Evolutionary conservation across 805 yeast species (phyloP), one percentile per base, ranked within the genome.

Genomic region (Yamadazyma endophytica): DNA sequence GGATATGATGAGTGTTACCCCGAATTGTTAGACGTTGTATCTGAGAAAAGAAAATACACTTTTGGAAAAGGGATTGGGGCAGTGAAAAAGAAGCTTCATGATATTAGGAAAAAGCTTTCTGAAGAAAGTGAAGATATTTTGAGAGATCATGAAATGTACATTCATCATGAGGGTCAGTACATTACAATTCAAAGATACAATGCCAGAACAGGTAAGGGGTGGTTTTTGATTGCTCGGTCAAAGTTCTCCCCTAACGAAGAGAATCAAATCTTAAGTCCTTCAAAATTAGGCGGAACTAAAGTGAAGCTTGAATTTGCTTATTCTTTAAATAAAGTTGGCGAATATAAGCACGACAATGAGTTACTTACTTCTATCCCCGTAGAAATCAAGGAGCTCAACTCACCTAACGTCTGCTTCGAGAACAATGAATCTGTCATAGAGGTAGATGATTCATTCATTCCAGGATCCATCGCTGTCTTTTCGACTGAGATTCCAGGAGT

Each of bases 1-100:
- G 98, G 98, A 11, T 88, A 77, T 47, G 98, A 90, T 50, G 97
- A 90, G 58, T 75, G 90, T 31, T 92, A 82, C 55, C 97, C 97
- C 6, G 66, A 73, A 23, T 61, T 87, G 17, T 63, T 92, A 26
- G 82, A 89, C 50, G 80, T 90, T 24, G 98, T 90, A 12, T 61
- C 68, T 24, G 98, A 90, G 51, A 63, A 58, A 4, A 70, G 95
- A 37, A 59, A 58, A 4, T 90, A 90, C 48, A 61, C 73, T 2
- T 66, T 60, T n/a, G 68, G 62, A 5, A 42, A 53, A 15, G 97
- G 97, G 24, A 89, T 90, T 48, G 79, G 86, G 4, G 59, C 66
- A 31, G 81, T 84, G n/a, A 92, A 89, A 55, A 48, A 58, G 11
- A 61, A 69, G 36, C 58, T 84, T 32, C 73, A 81, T 49, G 56